Evolutionary conservation across 257 asterid genomes (phyloP).

Genomic region (Oldenlandia corymbosa): DNA sequence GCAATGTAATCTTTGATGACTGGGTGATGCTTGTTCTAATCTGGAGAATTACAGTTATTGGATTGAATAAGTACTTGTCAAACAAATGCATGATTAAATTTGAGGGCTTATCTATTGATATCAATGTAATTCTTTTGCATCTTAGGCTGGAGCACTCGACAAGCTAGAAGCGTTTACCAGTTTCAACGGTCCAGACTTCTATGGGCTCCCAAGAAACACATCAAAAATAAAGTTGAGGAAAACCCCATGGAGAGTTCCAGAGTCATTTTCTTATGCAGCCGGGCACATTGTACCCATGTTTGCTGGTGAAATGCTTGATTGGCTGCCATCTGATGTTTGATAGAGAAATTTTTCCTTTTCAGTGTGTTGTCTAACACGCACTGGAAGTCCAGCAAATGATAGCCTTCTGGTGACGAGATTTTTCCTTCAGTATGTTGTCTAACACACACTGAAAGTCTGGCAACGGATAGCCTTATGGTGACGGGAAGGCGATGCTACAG

Average conservation of each 20-base stretch:
- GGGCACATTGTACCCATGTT: constrained; percentile 83
- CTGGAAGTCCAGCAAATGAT: too few relatives aligned
- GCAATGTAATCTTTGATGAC: background rate
- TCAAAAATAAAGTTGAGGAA: constrained; percentile 57
- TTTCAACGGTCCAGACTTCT: constrained; percentile 91
- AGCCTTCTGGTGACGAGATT: too few relatives aligned
- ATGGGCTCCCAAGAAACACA: constrained; percentile 74
- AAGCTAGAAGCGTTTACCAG: constrained; percentile 88
- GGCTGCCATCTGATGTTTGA: constrained; percentile 49
- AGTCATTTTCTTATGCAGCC: constrained; percentile 47
- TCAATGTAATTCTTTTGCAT: background rate
- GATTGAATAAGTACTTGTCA: background rate
- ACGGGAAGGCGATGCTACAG: too few relatives aligned
- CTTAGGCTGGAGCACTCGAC: constrained; percentile 79
- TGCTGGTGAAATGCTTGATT: constrained; percentile 77
- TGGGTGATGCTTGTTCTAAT: background rate
- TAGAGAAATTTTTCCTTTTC: background rate
- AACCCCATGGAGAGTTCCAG: constrained; percentile 75
- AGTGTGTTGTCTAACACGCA: too few relatives aligned
- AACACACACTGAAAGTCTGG: too few relatives aligned
- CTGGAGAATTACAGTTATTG: background rate
- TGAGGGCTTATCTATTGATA: background rate
- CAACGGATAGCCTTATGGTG: too few relatives aligned
- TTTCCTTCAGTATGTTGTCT: too few relatives aligned
- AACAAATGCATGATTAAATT: background rate